Conservation (phyloP, 2,329 filamentous ascomycete genomes). For the Fusarium phyllophilum region DNA sequence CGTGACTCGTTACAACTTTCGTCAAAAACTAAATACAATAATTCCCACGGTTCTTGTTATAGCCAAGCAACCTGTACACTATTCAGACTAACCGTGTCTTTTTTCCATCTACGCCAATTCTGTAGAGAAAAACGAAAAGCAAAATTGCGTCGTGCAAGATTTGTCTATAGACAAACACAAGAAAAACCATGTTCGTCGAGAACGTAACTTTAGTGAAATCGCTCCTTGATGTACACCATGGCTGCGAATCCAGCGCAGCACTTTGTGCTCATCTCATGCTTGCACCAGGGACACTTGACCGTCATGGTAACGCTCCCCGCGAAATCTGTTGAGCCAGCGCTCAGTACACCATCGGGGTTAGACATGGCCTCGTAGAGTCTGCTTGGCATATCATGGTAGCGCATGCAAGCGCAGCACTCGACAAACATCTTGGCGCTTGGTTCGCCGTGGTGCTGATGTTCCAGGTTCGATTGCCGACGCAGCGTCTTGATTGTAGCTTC, state of each 20-base stretch:
- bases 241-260: constrained; percentile 78
- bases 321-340: constrained; percentile 59
- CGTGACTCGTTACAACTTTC: constrained; percentile 39
- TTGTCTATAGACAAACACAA: constrained; percentile 12
- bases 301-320: constrained; percentile 68
- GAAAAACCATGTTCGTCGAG: background rate
- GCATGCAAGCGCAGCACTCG: constrained; percentile 71
- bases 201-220: constrained; percentile 58
- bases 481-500: constrained; percentile 27
- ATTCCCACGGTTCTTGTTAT: constrained; percentile 8
- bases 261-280: constrained; percentile 73
- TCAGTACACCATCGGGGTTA: constrained; percentile 64
- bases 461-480: constrained; percentile 21
- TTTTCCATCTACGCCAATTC: constrained; percentile 10
- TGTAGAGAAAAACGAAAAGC: constrained; percentile 3
- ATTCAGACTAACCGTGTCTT: constrained; percentile 7
- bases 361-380: constrained; percentile 73
- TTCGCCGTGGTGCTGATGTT: constrained; percentile 43
- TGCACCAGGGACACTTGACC: constrained; percentile 77
- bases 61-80: constrained; percentile 7
- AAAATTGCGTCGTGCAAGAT: constrained; percentile 31
- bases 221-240: constrained; percentile 72
- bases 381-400: constrained; percentile 73
- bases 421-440: constrained; percentile 72
- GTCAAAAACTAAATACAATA: constrained; percentile 34